Conservation (phyloP, 495 filamentous ascomycete genomes). For the Cryomyces antarcticus region DNA sequence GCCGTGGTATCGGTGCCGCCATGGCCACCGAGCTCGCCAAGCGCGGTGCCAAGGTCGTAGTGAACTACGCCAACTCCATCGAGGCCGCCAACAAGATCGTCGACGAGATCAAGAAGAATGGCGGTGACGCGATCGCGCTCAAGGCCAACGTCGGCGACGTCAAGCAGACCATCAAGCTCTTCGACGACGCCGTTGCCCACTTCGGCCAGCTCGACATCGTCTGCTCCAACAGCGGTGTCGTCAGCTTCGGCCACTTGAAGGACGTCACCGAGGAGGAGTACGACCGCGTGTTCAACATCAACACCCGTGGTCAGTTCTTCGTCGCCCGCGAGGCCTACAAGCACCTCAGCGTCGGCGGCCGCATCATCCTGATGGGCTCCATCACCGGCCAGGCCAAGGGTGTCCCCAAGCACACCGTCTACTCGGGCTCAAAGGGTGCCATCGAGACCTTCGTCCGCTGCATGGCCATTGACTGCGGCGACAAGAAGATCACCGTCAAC, state of each 20-base stretch:
- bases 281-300: constrained; percentile 33
- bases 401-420: constrained; percentile 42
- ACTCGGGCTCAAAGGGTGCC: constrained; percentile 36
- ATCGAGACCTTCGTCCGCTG: constrained; percentile 35
- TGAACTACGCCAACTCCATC: constrained; percentile 25
- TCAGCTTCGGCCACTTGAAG: constrained; percentile 27
- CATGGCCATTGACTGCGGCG: constrained; percentile 30
- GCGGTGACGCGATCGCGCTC: constrained; percentile 26
- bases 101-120: constrained; percentile 22
- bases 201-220: constrained; percentile 28
- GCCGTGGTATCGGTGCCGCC: constrained; percentile 23
- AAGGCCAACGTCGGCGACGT: constrained; percentile 30
- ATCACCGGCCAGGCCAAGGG: constrained; percentile 43
- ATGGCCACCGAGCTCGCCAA: constrained; percentile 23
- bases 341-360: constrained; percentile 37
- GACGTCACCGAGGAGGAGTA: constrained; percentile 31
- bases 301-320: constrained; percentile 40
- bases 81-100: constrained; percentile 28
- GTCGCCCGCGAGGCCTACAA: constrained; percentile 49
- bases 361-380: constrained; percentile 42
- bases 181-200: constrained; percentile 23
- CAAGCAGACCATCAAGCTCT: constrained; percentile 22
- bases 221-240: constrained; percentile 34
- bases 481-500: constrained; percentile 42
- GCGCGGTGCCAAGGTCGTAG: constrained; percentile 26